Evolutionary conservation across 73 alveolate species (phyloP), one percentile per base, ranked within the genome.

Genomic region (Paramecium caudatum): DNA sequence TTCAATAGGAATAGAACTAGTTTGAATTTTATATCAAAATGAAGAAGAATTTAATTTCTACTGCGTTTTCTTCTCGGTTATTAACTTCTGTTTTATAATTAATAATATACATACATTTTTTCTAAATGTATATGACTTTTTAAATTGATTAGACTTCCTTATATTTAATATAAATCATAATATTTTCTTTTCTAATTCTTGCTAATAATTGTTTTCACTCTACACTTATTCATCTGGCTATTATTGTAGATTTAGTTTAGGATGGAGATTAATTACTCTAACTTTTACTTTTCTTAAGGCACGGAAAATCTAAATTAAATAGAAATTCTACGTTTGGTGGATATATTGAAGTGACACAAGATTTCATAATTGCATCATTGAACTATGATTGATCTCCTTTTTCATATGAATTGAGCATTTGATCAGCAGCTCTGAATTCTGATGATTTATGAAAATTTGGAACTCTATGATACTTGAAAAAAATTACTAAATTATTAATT

Each of bases 381-480:
- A 74, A 74, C 32, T 41, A 21, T 21, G n/a, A 12, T 25, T 74
- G 55, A 74, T 74, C 88, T 23, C 88, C 88, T 19, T 74, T 74
- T 25, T 74, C 88, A 74, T 74, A 74, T 0, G 88, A 37, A 21
- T 74, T 74, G 2, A 74, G 21, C 88, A 74, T 74, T 34, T 74
- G 19, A 45, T 74, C 88, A 10, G 32, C 68, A 8, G 88, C 88
- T 19, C 46, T 74, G 32, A 74, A 74, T 45, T 74, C 88, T 12
- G 68, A 45, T 2, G 88, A 74, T 13, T 74, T 74, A 17, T 74
- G 88, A 34, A 74, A 74, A 74, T 74, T 74, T 1, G 17, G 32
- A 4, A 74, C 65, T 41, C 88, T 74, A 70, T n/a, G 0, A 6
- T 5, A 9, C 7, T 19, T 39, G 8, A 39, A 16, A 17, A 37